Percentiles rank a stretch among this genome's conserved stretches.
Conservation (phyloP, 2,329 filamentous ascomycete species). For the Phaeosphaeriaceae sp. region DNA sequence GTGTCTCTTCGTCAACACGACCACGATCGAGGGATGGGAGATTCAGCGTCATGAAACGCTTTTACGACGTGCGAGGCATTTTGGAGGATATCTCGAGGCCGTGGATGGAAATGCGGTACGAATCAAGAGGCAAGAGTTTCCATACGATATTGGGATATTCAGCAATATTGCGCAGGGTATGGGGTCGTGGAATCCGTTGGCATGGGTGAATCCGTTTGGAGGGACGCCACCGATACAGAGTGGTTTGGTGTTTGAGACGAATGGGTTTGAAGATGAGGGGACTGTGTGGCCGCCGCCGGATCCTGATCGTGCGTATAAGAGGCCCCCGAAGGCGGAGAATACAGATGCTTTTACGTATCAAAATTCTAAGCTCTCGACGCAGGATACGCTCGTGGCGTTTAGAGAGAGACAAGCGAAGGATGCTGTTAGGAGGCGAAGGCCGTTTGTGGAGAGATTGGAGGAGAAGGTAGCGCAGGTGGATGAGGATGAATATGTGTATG, state of each 20-base stretch:
- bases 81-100: constrained; percentile 63
- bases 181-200: constrained; percentile 66
- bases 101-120: constrained; percentile 62
- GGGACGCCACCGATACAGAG: constrained; percentile 55
- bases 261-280: constrained; percentile 69
- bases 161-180: constrained; percentile 77
- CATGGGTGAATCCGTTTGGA: constrained; percentile 74
- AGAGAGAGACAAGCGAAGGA: constrained; percentile 61
- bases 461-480: constrained; percentile 8
- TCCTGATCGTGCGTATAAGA: constrained; percentile 51
- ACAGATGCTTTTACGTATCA: constrained; percentile 48
- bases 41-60: constrained; percentile 57
- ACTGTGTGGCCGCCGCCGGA: constrained; percentile 58
- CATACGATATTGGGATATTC: constrained; percentile 80
- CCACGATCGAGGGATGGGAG: constrained; percentile 82
- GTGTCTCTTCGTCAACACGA: constrained; percentile 71
- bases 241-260: constrained; percentile 71
- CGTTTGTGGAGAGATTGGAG: constrained; percentile 53
- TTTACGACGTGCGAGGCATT: constrained; percentile 52
- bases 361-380: constrained; percentile 43
- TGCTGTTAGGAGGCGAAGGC: constrained; percentile 48
- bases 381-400: constrained; percentile 60
- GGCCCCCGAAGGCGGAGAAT: constrained; percentile 13
- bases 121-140: constrained; percentile 74
- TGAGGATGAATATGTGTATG: constrained; percentile 29